These are phyloP conservation scores for Cystoisospora suis DNA, from an alignment of 169 alveolate species.

Conservation along the genomic window DNA sequence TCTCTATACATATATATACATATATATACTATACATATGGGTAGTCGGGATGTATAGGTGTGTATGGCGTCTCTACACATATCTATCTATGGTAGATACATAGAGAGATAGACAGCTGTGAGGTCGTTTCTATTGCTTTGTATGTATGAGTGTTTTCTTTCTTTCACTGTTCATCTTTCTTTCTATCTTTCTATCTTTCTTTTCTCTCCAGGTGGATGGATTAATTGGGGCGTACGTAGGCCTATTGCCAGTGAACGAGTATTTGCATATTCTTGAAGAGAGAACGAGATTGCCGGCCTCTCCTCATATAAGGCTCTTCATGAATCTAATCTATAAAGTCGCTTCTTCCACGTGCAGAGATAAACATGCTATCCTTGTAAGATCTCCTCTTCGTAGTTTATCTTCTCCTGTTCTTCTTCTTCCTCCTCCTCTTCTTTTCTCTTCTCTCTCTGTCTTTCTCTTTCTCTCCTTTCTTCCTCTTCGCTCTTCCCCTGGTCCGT, in stretches of 20 bases:
- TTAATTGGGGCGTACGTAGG: constrained; percentile 43
- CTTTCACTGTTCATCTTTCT: neutral
- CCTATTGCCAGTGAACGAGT: constrained; percentile 35
- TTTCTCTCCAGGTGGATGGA: constrained; percentile 34
- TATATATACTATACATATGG: neutral
- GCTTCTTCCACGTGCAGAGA: constrained; percentile 22
- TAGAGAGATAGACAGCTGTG: neutral
- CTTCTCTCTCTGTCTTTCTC: neutral
- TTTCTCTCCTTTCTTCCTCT: neutral
- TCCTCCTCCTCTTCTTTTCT: neutral
- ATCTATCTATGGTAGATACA: neutral
- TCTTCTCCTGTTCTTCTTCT: neutral
- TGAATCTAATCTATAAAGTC: constrained; percentile 32
- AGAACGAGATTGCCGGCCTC: constrained; percentile 46
- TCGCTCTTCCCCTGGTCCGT: neutral
- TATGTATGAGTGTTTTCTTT: neutral
- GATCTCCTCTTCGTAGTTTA: neutral
- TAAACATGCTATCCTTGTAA: constrained; percentile 21
- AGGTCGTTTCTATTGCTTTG: neutral
- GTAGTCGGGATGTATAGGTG: too few species aligned
- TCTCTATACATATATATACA: neutral
- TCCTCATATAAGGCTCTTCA: constrained; percentile 9
- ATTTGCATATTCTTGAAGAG: constrained; percentile 35
- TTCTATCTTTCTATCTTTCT: neutral
- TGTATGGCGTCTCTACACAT: neutral